phyloP scores from a whole-genome alignment of 441 rosid species.

The Gossypium davidsonii region DNA sequence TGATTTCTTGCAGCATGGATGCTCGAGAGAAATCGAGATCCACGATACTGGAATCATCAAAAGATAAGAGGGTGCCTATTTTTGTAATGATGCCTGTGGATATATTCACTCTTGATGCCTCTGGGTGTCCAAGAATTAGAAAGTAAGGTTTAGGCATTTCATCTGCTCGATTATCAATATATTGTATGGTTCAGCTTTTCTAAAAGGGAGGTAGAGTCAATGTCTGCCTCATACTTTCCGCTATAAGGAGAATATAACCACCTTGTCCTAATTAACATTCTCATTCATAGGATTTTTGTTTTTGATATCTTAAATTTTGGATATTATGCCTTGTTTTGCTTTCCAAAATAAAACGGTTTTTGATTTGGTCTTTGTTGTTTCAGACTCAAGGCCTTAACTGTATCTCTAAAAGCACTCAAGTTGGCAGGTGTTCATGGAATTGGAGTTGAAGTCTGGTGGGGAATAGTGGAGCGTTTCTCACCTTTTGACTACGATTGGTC shows the following conservation, averaged over 20 bases:
- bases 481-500: constrained; percentile 57
- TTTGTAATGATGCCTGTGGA: constrained; percentile 58
- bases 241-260: background rate
- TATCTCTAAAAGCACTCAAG: constrained; percentile 61
- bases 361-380: constrained; percentile 26
- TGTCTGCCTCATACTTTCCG: background rate
- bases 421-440: constrained; percentile 62
- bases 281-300: background rate
- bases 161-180: background rate
- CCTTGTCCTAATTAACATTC: background rate
- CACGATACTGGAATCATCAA: constrained; percentile 44
- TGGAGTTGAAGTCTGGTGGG: constrained; percentile 73
- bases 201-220: background rate
- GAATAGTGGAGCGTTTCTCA: constrained; percentile 50
- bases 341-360: constrained; percentile 4
- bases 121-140: constrained; percentile 46
- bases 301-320: background rate
- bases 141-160: constrained; percentile 26
- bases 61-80: constrained; percentile 48
- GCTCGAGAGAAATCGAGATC: constrained; percentile 52
- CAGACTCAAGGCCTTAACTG: constrained; percentile 59
- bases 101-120: constrained; percentile 41
- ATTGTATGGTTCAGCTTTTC: background rate
- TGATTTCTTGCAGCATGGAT: constrained; percentile 44
- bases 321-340: constrained; percentile 1